Base-by-base conservation (phyloP, 306 rosid species). In the Corylus americana region DNA sequence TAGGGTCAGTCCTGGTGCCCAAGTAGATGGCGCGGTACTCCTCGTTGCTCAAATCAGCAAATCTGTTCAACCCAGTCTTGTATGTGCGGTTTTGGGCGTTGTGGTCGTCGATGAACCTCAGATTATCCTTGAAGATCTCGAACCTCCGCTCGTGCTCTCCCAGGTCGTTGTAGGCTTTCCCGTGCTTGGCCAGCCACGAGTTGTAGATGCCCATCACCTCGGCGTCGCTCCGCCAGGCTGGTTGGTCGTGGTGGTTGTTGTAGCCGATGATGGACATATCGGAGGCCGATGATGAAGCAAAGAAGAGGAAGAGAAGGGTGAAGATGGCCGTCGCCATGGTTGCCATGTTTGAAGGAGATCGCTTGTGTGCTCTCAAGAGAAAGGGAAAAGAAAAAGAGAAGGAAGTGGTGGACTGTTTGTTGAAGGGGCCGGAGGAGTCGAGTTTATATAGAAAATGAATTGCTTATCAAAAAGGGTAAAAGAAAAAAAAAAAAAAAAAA, bases 11-110 rank as follows among this genome's bases (percentile, higher is more conserved):
- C 17, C 77, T 66, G 11, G 88, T 85, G 11, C 93, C 97, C 88
- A 93, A 76, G 49, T 81, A 88, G 85, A n/a, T 81, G 70, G 80
- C 76, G 42, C 94, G 81, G 74, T 91, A 93, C 79, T 95, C 99
- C 10, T 91, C 87, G 61, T 91, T 93, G 39, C 89, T 95, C 39
- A 95, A 76, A 81, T 93, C 99, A 0, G 97, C 97, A 55, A 95
- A 93, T 37, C 78, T 86, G 75, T 89, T 95, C 88, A 93, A 75
- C 48, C 98, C 99, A 69, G 91, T 81, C 72, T 81, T 87, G 81
- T 90, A 95, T 0, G 93, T 80, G 81, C 87, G 55, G 73, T 87
- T 88, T 25, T 82, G 82, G 11, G 92, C 55, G 72, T 93, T 93
- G 35, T 93, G 99, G 0, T 91, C 89, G 4, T 93, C 90, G 0